A percentile compares a stretch with the other conserved stretches of the same genome.
These are phyloP conservation scores for Stachybotrys chartarum DNA, from an alignment of 2,329 filamentous ascomycete genomes.

Conservation along the genomic window DNA sequence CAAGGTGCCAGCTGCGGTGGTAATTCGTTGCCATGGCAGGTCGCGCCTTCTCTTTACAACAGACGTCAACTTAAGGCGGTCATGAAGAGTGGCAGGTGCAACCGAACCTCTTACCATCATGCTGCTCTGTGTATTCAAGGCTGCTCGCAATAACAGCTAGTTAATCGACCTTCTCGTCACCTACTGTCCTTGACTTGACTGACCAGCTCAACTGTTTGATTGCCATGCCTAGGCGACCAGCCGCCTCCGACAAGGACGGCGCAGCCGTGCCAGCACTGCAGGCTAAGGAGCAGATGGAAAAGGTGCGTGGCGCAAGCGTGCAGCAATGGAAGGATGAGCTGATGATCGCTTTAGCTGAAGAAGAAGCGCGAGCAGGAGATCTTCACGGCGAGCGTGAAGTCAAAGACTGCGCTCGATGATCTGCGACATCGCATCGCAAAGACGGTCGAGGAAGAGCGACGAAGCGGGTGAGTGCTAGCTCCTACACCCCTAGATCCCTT, in stretches of 20 bases:
- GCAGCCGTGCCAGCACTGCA: slow-evolving; percentile 7
- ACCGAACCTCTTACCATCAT: too few species aligned
- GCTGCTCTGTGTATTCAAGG: too few species aligned
- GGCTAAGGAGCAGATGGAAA: slow-evolving; percentile 18
- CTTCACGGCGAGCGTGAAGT: slow-evolving; percentile 13
- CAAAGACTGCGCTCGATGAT: slow-evolving; percentile 13
- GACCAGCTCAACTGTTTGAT: too few species aligned
- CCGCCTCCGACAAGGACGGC: background rate
- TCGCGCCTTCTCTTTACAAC: too few species aligned
- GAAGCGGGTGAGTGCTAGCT: background rate
- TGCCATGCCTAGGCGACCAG: background rate
- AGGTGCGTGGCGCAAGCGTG: slow-evolving; percentile 9
- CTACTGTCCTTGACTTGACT: too few species aligned
- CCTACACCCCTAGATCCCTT: background rate
- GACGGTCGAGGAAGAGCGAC: slow-evolving; percentile 12
- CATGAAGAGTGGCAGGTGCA: too few species aligned
- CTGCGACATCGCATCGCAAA: slow-evolving; percentile 12
- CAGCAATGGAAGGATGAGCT: background rate
- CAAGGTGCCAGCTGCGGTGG: too few species aligned
- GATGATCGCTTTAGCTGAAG: slow-evolving; percentile 16
- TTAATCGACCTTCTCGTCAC: too few species aligned
- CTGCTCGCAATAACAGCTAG: too few species aligned
- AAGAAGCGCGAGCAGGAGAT: slow-evolving; percentile 19
- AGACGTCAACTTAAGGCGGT: too few species aligned
- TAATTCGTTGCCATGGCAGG: too few species aligned